phyloP scores from a whole-genome alignment of 2,329 filamentous ascomycete genomes.

The Grosmannia penicillata region DNA sequence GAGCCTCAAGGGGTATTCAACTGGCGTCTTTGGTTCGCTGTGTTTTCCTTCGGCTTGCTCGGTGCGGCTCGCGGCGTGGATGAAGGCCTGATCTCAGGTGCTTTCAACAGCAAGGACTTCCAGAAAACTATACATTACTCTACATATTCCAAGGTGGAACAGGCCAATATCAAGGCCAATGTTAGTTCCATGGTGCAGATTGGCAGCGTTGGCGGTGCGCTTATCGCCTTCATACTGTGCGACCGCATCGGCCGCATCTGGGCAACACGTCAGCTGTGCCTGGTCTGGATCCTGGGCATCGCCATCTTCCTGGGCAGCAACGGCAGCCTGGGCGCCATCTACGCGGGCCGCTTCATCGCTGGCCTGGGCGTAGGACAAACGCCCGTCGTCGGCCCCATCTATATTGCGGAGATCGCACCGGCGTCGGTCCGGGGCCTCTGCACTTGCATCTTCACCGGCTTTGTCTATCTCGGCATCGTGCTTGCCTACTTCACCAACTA shows the following conservation, averaged over 20 bases:
- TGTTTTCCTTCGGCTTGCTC: constrained; percentile 59
- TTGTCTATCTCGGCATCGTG: constrained; percentile 20
- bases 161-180: constrained; percentile 59
- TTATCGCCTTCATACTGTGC: constrained; percentile 40
- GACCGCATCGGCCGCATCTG: constrained; percentile 48
- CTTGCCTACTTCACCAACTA: constrained; percentile 20
- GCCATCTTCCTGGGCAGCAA: constrained; percentile 18
- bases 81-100: constrained; percentile 62
- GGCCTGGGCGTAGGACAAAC: constrained; percentile 23
- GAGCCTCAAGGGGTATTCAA: constrained; percentile 61
- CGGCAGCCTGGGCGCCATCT: constrained; percentile 13
- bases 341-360: constrained; percentile 21
- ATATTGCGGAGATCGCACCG: constrained; percentile 29
- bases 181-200: constrained; percentile 73
- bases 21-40: constrained; percentile 65
- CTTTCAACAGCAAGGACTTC: constrained; percentile 53
- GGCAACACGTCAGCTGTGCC: constrained; percentile 42
- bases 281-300: constrained; percentile 34
- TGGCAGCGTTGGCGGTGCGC: constrained; percentile 51
- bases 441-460: constrained; percentile 24
- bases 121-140: constrained; percentile 41
- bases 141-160: constrained; percentile 33
- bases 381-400: constrained; percentile 30
- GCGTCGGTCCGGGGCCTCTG: constrained; percentile 28
- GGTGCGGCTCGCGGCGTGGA: constrained; percentile 68